These are phyloP conservation scores for Starmerella khaoyaiensis DNA, from an alignment of 805 yeast species.

Conservation along the genomic window DNA sequence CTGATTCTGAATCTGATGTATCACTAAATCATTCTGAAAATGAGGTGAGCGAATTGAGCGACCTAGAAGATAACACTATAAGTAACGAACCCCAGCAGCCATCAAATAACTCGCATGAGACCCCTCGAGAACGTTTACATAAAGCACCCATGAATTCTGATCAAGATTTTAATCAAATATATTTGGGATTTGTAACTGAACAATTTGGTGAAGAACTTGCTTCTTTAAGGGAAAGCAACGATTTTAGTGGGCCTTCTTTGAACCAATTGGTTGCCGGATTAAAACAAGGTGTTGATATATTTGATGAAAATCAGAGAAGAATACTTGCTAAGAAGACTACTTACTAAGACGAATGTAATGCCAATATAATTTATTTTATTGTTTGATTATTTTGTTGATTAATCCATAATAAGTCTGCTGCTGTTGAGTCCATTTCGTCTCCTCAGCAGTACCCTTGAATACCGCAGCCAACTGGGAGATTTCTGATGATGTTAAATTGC, in stretches of 20 bases:
- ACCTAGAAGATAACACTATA: constrained; percentile 6
- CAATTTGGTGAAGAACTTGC: constrained; percentile 36
- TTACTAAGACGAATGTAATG: background rate
- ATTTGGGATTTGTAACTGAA: constrained; percentile 34
- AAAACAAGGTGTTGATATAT: constrained; percentile 30
- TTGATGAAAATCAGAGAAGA: constrained; percentile 25
- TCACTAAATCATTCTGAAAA: constrained; percentile 2
- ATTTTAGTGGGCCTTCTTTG: constrained; percentile 29
- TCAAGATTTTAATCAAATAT: constrained; percentile 28
- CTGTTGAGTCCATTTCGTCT: constrained; percentile 8
- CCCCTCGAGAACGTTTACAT: constrained; percentile 19
- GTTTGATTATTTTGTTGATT: constrained; percentile 14
- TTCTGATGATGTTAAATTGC: constrained; percentile 1
- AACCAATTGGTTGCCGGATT: constrained; percentile 28
- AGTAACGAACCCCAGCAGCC: constrained; percentile 2
- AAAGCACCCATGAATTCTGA: constrained; percentile 15
- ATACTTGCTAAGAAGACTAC: constrained; percentile 6
- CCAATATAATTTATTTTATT: background rate
- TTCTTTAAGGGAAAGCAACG: constrained; percentile 33
- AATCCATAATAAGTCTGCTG: constrained; percentile 13
- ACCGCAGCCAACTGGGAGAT: constrained; percentile 14
- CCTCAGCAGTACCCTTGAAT: constrained; percentile 17
- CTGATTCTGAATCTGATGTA: constrained; percentile 2
- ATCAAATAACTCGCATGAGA: constrained; percentile 1
- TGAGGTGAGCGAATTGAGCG: constrained; percentile 19